Conservation (phyloP, 345 rosid species). For the Populus davidiana region DNA sequence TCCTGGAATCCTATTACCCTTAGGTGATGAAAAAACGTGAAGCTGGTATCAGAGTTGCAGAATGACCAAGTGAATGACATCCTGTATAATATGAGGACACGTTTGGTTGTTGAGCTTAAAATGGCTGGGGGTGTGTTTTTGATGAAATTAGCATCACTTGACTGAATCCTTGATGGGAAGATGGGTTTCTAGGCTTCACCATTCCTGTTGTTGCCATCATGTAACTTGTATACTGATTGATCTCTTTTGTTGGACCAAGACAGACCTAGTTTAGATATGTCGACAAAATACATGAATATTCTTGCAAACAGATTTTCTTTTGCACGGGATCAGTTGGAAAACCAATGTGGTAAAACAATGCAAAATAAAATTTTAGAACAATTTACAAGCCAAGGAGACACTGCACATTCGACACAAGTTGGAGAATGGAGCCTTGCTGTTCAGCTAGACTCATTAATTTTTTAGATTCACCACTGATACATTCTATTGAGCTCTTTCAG, state of each 20-base stretch:
- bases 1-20: background rate
- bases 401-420: background rate
- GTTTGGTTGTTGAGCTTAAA: background rate
- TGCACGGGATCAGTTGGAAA: background rate
- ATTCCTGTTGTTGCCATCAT: background rate
- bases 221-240: background rate
- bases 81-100: background rate
- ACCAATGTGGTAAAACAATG: background rate
- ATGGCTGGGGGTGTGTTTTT: background rate
- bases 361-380: background rate
- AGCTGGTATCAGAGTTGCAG: background rate
- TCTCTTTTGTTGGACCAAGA: background rate
- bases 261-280: background rate
- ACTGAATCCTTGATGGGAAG: background rate
- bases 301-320: background rate
- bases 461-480: background rate
- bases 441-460: background rate
- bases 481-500: background rate
- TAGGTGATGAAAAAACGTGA: background rate
- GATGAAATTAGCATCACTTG: background rate
- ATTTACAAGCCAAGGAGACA: background rate
- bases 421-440: background rate
- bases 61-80: background rate
- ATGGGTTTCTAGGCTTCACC: background rate
- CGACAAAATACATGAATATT: background rate